A percentile compares a stretch with the other conserved stretches of the same genome.
Evolutionary conservation across 2,329 filamentous ascomycete species (phyloP).

Genomic region (Aureobasidium lini): DNA sequence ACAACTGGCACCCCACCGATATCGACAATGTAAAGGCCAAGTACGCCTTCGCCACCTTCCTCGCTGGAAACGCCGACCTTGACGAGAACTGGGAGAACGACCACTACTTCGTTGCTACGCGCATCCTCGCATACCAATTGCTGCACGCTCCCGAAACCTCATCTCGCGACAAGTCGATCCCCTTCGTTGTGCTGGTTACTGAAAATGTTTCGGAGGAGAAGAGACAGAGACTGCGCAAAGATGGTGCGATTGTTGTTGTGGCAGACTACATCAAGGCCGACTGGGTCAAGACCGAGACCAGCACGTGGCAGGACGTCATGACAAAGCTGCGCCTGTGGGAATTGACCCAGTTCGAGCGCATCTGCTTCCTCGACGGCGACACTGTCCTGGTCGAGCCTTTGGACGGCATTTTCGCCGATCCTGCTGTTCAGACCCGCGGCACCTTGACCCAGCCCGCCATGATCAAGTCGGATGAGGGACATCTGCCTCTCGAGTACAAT

Average conservation of each 20-base stretch:
- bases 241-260: conserved; percentile 24
- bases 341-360: conserved; percentile 30
- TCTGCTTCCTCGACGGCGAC: conserved; percentile 31
- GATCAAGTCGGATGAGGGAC: conserved; percentile 22
- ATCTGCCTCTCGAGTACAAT: conserved; percentile 27
- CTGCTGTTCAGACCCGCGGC: conserved; percentile 21
- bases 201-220: conserved; percentile 21
- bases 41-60: conserved; percentile 26
- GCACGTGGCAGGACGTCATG: conserved; percentile 30
- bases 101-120: conserved; percentile 25
- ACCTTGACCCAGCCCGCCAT: conserved; percentile 18
- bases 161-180: conserved; percentile 19
- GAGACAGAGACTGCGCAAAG: conserved; percentile 21
- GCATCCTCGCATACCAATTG: conserved; percentile 26
- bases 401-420: conserved; percentile 29
- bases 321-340: conserved; percentile 34
- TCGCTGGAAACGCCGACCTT: conserved; percentile 19
- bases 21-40: conserved; percentile 13
- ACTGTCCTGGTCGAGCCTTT: conserved; percentile 24
- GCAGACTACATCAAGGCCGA: conserved; percentile 24
- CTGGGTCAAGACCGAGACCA: conserved; percentile 25
- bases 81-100: conserved; percentile 22
- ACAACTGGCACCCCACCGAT: background rate
- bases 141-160: conserved; percentile 26
- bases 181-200: conserved; percentile 27